A percentile compares a stretch with the other conserved stretches of the same genome.
Conservation (phyloP, 352 stramenopile species). For the Aphanomyces euteiches region DNA sequence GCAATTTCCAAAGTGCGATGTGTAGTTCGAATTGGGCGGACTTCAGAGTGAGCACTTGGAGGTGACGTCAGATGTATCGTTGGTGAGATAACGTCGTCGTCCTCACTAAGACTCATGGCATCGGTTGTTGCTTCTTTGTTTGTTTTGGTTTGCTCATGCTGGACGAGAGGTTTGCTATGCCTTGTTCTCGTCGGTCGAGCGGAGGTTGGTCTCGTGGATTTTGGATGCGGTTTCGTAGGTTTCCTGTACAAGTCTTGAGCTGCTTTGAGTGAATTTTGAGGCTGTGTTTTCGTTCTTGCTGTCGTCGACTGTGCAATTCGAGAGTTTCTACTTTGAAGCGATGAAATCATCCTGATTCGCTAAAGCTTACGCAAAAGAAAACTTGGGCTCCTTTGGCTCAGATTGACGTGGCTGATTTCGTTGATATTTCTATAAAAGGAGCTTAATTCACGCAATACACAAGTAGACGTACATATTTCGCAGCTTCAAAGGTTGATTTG, state of each 20-base stretch:
- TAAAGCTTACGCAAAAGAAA: not conserved
- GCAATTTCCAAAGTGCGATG: not conserved
- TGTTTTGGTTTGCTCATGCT: not conserved
- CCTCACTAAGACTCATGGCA: not conserved
- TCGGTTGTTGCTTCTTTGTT: not conserved
- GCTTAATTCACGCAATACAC: too few species aligned
- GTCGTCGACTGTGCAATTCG: not conserved
- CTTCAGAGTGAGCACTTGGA: not conserved
- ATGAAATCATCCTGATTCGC: not conserved
- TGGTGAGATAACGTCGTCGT: not conserved
- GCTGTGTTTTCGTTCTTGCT: not conserved
- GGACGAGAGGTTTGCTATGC: not conserved
- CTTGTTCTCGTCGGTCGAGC: not conserved
- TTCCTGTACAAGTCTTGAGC: not conserved
- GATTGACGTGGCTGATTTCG: not conserved
- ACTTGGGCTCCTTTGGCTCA: not conserved
- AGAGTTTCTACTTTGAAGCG: not conserved
- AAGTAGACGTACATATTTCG: conserved; percentile 42
- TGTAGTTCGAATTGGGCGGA: not conserved
- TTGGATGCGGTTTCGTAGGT: not conserved
- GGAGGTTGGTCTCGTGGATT: not conserved
- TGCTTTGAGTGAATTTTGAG: not conserved
- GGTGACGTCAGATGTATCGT: not conserved
- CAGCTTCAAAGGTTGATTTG: conserved; percentile 64
- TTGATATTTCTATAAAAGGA: not conserved